Conservation (phyloP, 2,329 filamentous ascomycete species). For the Ophiostoma sp. region DNA sequence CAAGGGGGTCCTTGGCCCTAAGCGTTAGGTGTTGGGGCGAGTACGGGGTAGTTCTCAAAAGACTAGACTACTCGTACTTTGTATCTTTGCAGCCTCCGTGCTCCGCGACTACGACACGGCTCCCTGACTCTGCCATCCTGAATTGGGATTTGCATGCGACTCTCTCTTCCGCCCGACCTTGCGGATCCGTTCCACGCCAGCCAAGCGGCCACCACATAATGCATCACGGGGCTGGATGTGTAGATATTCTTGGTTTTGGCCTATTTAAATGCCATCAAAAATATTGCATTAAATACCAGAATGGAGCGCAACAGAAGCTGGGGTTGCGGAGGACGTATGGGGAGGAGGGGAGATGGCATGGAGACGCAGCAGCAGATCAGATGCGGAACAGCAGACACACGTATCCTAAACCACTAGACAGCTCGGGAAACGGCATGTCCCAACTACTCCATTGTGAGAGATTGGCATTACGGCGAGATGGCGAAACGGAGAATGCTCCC, state of each 20-base stretch:
- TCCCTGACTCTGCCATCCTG: too few relatives aligned
- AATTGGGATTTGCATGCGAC: too few relatives aligned
- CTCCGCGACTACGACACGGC: too few relatives aligned
- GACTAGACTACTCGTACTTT: too few relatives aligned
- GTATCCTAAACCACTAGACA: background rate
- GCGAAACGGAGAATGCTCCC: background rate
- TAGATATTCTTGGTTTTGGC: background rate
- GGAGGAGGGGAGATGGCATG: too few relatives aligned
- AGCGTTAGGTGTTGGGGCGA: background rate
- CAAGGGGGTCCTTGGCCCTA: too few relatives aligned
- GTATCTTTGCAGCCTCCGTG: too few relatives aligned
- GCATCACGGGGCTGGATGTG: slow-evolving; percentile 14
- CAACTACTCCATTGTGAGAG: background rate
- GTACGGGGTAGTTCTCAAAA: background rate
- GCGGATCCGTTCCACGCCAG: slow-evolving; percentile 19
- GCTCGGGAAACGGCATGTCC: background rate
- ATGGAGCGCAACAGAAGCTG: background rate
- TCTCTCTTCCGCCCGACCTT: slow-evolving; percentile 18
- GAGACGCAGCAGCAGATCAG: background rate
- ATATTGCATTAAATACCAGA: too few relatives aligned
- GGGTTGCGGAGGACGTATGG: background rate
- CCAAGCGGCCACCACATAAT: slow-evolving; percentile 2
- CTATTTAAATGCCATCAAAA: too few relatives aligned
- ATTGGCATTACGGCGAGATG: background rate
- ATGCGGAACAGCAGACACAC: background rate